Percentiles rank a stretch among this genome's conserved stretches.
Conservation (phyloP, 345 rosid genomes). For the Mangifera indica region DNA sequence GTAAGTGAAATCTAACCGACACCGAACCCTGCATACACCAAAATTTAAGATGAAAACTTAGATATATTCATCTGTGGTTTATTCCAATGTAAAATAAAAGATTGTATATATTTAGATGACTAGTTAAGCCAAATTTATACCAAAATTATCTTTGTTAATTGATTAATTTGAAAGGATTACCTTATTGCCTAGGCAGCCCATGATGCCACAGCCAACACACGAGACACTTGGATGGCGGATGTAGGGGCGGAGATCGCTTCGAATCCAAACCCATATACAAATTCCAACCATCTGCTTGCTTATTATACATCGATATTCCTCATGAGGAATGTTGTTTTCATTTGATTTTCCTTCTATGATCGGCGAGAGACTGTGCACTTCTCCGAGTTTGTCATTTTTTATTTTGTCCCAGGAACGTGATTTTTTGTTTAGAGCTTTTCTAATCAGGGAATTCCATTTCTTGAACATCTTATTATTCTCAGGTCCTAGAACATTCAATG, state of each 20-base stretch:
- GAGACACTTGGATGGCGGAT: constrained; percentile 60
- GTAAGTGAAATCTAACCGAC: constrained; percentile 61
- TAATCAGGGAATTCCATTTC: constrained; percentile 72
- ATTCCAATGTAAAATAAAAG: too few relatives aligned
- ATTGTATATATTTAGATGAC: too few relatives aligned
- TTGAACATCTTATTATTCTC: constrained; percentile 44
- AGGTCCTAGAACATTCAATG: constrained; percentile 61
- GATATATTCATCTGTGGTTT: not conserved
- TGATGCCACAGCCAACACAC: constrained; percentile 76
- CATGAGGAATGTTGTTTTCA: constrained; percentile 20
- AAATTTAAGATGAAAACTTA: not conserved
- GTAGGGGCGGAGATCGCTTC: constrained; percentile 49
- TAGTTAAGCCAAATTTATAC: too few relatives aligned
- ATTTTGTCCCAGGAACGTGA: not conserved
- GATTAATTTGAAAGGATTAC: constrained; percentile 21
- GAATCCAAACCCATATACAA: constrained; percentile 64
- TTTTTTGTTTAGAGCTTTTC: constrained; percentile 53
- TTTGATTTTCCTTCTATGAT: constrained; percentile 17
- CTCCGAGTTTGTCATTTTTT: not conserved
- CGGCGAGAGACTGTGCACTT: constrained; percentile 10
- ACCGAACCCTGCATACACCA: constrained; percentile 64
- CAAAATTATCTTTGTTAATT: too few relatives aligned
- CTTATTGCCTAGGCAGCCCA: constrained; percentile 87
- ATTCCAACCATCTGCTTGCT: constrained; percentile 89
- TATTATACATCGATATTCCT: constrained; percentile 47